Conservation (phyloP, 2,329 filamentous ascomycete genomes). For the Diplodia mutila region DNA sequence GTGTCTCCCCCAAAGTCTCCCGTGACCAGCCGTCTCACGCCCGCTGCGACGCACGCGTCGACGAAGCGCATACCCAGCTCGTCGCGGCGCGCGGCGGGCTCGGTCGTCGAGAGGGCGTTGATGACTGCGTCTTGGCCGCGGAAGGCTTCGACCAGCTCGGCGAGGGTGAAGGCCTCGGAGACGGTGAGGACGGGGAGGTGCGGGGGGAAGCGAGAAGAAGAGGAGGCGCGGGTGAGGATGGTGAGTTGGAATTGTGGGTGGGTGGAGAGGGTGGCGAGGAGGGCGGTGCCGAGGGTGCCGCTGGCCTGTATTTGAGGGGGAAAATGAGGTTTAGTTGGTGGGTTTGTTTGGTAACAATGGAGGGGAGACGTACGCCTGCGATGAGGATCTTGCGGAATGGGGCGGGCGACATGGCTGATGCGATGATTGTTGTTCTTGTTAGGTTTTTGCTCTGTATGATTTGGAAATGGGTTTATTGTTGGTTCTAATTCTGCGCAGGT, state of each 20-base stretch:
- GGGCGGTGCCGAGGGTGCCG: constrained; percentile 33
- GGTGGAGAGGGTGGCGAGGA: constrained; percentile 39
- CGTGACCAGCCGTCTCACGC: constrained; percentile 48
- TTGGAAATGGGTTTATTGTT: too few species aligned
- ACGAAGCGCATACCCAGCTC: constrained; percentile 39
- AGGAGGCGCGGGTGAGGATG: constrained; percentile 36
- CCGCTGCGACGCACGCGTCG: constrained; percentile 45
- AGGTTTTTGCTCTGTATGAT: background rate
- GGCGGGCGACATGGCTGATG: background rate
- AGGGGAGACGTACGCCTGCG: background rate
- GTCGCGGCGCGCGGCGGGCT: too few species aligned
- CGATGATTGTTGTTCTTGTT: too few species aligned
- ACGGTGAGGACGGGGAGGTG: constrained; percentile 36
- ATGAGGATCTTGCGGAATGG: background rate
- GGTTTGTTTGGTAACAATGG: too few species aligned
- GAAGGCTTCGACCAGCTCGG: constrained; percentile 39
- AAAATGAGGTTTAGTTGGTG: too few species aligned
- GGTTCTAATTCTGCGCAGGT: too few species aligned
- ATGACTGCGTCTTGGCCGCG: constrained; percentile 45
- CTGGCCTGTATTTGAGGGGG: constrained; percentile 27
- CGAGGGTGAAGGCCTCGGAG: constrained; percentile 33
- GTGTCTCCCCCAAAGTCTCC: constrained; percentile 50
- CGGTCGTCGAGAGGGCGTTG: constrained; percentile 38
- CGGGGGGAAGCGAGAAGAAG: constrained; percentile 27
- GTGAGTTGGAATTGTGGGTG: constrained; percentile 41